phyloP scores from a whole-genome alignment of 2,329 filamentous ascomycete species.

The Aphanoascus verrucosus region DNA sequence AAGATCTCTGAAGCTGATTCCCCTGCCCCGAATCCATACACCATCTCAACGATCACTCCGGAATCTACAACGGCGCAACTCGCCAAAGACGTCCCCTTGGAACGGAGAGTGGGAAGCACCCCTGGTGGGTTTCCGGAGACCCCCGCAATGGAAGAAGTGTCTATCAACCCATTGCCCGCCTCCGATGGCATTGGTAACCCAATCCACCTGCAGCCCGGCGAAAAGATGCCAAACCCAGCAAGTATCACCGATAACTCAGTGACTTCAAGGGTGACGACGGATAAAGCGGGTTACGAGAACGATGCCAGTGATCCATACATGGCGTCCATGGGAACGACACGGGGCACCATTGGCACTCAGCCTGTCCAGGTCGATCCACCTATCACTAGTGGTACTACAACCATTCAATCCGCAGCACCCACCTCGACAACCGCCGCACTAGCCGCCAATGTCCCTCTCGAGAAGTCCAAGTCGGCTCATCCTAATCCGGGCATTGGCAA shows the following conservation, averaged over 20 bases:
- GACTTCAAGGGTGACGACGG: slow-evolving; percentile 53
- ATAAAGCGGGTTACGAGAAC: slow-evolving; percentile 79
- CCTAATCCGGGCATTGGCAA: slow-evolving; percentile 15
- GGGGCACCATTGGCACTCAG: slow-evolving; percentile 31
- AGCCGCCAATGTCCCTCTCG: slow-evolving; percentile 36
- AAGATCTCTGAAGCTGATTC: slow-evolving; percentile 3
- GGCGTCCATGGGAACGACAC: slow-evolving; percentile 36
- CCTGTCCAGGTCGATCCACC: slow-evolving; percentile 40
- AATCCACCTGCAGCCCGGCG: slow-evolving; percentile 65
- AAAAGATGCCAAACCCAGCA: slow-evolving; percentile 61
- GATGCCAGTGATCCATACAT: slow-evolving; percentile 45
- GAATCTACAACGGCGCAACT: slow-evolving; percentile 59
- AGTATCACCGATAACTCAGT: slow-evolving; percentile 60
- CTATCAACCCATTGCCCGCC: slow-evolving; percentile 50
- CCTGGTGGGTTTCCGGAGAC: slow-evolving; percentile 66
- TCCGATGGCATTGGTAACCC: slow-evolving; percentile 60
- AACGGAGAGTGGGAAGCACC: slow-evolving; percentile 34
- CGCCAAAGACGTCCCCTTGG: slow-evolving; percentile 56
- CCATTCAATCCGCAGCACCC: slow-evolving; percentile 43
- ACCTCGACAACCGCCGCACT: slow-evolving; percentile 37
- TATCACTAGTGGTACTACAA: slow-evolving; percentile 26
- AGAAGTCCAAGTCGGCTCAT: slow-evolving; percentile 29
- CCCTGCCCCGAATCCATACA: slow-evolving; percentile 26
- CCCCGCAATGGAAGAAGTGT: slow-evolving; percentile 42
- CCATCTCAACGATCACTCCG: slow-evolving; percentile 56